These are phyloP conservation scores for Umbelopsis sp. DNA, from an alignment of 371 early-diverging fungal species.

Conservation along the genomic window DNA sequence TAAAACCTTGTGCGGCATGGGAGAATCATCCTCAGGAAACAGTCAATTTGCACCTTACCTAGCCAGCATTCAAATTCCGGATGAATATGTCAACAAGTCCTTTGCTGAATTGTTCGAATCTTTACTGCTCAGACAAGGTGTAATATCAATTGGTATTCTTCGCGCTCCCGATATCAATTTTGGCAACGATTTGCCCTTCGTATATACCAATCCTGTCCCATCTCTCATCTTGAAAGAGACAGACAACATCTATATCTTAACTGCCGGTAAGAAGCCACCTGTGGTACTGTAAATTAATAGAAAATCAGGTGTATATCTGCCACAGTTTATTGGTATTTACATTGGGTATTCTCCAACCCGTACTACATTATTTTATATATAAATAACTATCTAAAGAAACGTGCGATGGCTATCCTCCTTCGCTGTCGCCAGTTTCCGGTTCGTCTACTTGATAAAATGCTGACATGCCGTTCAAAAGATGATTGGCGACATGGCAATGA, in stretches of 20 bases:
- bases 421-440: slow-evolving; percentile 45
- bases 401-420: slow-evolving; percentile 39
- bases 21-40: slow-evolving; percentile 34
- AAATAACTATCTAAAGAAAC: neutral
- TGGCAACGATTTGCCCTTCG: slow-evolving; percentile 52
- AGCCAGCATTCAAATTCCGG: slow-evolving; percentile 39
- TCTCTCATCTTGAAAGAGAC: slow-evolving; percentile 32
- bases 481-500: slow-evolving; percentile 56
- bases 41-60: slow-evolving; percentile 36
- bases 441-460: slow-evolving; percentile 53
- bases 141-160: slow-evolving; percentile 45
- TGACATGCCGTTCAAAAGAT: slow-evolving; percentile 54
- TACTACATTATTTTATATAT: neutral
- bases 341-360: neutral
- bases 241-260: slow-evolving; percentile 30
- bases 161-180: slow-evolving; percentile 50
- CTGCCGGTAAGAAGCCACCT: neutral
- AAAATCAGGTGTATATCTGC: neutral
- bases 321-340: neutral
- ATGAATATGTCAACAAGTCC: slow-evolving; percentile 36
- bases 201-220: slow-evolving; percentile 56
- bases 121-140: slow-evolving; percentile 39
- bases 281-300: neutral
- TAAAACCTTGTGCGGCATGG: slow-evolving; percentile 55
- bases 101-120: slow-evolving; percentile 43